phyloP scores from a whole-genome alignment of 495 filamentous ascomycete species.

The Podospora conica region DNA sequence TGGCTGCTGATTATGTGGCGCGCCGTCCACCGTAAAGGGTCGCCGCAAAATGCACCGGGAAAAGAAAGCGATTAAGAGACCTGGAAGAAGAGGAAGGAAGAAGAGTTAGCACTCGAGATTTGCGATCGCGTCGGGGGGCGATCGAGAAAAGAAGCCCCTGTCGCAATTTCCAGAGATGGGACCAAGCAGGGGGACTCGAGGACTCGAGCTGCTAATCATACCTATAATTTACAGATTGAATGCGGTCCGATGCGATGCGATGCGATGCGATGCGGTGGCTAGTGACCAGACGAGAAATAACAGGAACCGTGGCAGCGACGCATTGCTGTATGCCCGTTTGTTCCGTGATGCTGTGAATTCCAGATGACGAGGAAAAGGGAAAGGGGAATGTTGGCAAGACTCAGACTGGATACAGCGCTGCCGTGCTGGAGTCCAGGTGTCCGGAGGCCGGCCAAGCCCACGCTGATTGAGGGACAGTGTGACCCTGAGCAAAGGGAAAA shows the following conservation, averaged over 20 bases:
- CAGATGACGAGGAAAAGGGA: neutral
- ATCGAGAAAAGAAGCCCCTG: constrained; percentile 1
- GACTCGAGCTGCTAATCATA: constrained; percentile 10
- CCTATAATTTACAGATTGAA: constrained; percentile 15
- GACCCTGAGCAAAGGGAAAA: constrained; percentile 15
- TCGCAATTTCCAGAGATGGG: constrained; percentile 14
- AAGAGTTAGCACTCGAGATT: constrained; percentile 13
- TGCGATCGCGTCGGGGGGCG: constrained; percentile 3
- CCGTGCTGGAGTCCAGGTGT: neutral
- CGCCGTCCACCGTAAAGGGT: constrained; percentile 25
- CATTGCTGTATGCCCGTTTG: constrained; percentile 12
- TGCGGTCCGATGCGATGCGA: neutral
- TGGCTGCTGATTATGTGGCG: constrained; percentile 29
- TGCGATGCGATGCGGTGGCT: no score
- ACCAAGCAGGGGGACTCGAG: no score
- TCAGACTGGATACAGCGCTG: constrained; percentile 9
- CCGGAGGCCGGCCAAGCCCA: constrained; percentile 12
- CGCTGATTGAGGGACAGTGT: constrained; percentile 6
- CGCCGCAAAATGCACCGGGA: constrained; percentile 15
- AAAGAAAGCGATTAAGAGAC: constrained; percentile 27
- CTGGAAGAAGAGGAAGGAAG: constrained; percentile 1
- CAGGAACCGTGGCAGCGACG: constrained; percentile 12
- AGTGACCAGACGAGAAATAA: neutral
- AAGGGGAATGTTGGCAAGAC: constrained; percentile 26
- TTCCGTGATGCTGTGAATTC: constrained; percentile 1